Evolutionary conservation across 345 rosid species (phyloP), one percentile per base, ranked within the genome.

Genomic region (Salix caprea): DNA sequence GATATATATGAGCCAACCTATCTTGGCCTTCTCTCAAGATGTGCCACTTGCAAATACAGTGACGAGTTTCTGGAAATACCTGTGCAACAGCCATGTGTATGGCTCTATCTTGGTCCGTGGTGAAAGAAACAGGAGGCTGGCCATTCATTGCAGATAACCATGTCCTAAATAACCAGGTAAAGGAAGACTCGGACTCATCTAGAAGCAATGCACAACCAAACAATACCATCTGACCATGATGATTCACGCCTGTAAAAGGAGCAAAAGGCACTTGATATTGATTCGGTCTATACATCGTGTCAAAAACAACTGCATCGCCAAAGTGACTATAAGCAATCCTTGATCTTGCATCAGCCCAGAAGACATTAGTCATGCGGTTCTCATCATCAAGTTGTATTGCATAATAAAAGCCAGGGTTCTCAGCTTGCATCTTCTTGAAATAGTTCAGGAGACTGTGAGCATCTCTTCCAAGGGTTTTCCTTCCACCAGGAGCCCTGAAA

Each of bases 271-370:
- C 88, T 78, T 80, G 91, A 78, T 88, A 90, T 74, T 90, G 93
- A 82, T 90, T 88, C 60, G 91, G 90, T 74, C 91, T 84, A 74
- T 90, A 88, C 87, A 87, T 88, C 4, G 93, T 88, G 81, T 90
- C 93, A 77, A 88, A 90, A 71, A 76, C 77, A 70, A 90, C 91
- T 61, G 90, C 86, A 85, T 90, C 91, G 10, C 93, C 91, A 76
- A 90, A 88, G 84, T 88, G 84, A 58, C 74, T 65, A 77, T 88
- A 90, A 18, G 93, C 91, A 69, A 80, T 80, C 82, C 93, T 87
- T 72, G 93, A 90, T 79, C 90, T 85, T 62, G 93, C 93, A 87
- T 88, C 91, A 46, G 91, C 87, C 93, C 93, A 90, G 65, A 90
- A 90, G 73, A 87, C 90, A 87, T 88, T 90, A 44, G 87, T 88